Evolutionary conservation across 306 rosid species (phyloP).

Genomic region (Lathyrus oleraceus): DNA sequence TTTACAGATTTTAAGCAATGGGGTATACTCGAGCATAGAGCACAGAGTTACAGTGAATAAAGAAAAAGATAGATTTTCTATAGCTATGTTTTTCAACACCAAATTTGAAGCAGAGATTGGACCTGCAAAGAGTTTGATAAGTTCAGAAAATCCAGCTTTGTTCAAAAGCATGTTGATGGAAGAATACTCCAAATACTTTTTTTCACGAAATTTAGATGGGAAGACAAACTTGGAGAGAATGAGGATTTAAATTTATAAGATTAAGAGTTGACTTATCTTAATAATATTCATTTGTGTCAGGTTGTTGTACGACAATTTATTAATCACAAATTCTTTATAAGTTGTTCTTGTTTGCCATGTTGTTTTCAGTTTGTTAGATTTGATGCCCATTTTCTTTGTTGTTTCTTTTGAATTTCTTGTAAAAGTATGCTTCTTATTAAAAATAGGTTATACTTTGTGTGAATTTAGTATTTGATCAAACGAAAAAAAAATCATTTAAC

Average conservation of each 20-base stretch:
- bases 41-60: constrained; percentile 68
- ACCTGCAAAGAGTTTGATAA: constrained; percentile 38
- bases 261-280: neutral
- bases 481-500: too few relatives aligned
- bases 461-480: too few relatives aligned
- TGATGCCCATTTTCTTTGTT: too few relatives aligned
- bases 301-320: neutral
- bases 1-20: constrained; percentile 74
- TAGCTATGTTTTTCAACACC: constrained; percentile 66
- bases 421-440: too few relatives aligned
- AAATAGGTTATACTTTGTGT: too few relatives aligned
- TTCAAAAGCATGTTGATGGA: constrained; percentile 56
- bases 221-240: constrained; percentile 64
- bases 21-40: constrained; percentile 68
- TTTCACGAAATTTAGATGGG: constrained; percentile 58
- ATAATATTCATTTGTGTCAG: neutral
- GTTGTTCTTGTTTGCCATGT: too few relatives aligned
- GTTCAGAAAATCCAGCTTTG: constrained; percentile 48
- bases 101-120: constrained; percentile 67
- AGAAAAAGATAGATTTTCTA: constrained; percentile 64
- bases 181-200: constrained; percentile 52
- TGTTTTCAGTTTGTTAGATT: too few relatives aligned
- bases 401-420: too few relatives aligned
- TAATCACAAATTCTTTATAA: neutral
- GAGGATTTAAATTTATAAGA: constrained; percentile 39